phyloP scores from a whole-genome alignment of 179 eudicot genomes.

The Camellia oleifera region DNA sequence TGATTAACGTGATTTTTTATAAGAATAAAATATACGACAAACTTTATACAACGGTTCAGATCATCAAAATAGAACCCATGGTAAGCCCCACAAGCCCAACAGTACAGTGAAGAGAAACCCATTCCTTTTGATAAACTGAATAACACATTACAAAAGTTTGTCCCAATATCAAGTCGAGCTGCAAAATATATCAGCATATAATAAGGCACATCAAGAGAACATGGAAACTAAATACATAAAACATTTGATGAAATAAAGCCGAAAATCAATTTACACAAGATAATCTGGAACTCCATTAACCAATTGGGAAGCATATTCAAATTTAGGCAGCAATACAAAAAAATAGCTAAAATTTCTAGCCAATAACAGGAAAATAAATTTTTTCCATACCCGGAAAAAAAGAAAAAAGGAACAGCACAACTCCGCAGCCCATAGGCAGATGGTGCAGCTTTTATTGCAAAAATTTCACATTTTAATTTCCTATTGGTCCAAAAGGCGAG shows the following conservation, averaged over 20 bases:
- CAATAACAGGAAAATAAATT: neutral
- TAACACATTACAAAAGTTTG: too few relatives aligned
- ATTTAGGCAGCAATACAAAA: slow-evolving; percentile 4
- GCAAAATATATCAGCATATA: too few relatives aligned
- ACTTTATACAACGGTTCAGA: too few relatives aligned
- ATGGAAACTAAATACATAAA: neutral
- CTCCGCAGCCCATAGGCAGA: too few relatives aligned
- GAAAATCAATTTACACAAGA: neutral
- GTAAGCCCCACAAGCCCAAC: too few relatives aligned
- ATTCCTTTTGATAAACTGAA: too few relatives aligned
- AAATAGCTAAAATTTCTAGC: neutral
- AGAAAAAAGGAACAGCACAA: too few relatives aligned
- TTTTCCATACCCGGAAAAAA: neutral
- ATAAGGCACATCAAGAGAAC: neutral
- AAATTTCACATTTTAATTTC: neutral
- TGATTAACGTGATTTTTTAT: too few relatives aligned
- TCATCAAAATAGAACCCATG: too few relatives aligned
- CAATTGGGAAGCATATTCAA: slow-evolving; percentile 2
- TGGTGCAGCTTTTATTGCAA: neutral
- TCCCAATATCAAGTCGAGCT: too few relatives aligned
- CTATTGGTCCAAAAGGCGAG: neutral
- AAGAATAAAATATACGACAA: too few relatives aligned
- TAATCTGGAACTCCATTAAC: neutral
- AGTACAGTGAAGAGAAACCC: too few relatives aligned
- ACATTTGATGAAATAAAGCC: neutral